phyloP scores from a whole-genome alignment of 371 early-diverging fungal species.

The Mortierella sp. region DNA sequence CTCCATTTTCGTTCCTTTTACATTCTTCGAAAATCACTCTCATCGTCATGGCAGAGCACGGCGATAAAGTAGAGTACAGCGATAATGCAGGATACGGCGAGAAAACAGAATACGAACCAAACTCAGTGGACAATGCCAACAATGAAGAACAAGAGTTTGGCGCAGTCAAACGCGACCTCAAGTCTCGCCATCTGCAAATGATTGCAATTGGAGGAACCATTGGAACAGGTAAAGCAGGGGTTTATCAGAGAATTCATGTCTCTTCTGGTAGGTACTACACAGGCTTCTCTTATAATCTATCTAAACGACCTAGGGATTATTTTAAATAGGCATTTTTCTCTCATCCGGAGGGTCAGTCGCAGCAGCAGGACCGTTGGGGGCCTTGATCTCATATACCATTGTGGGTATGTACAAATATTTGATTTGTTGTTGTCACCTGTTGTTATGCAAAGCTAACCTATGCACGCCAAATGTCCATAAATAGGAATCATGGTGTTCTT shows the following conservation, averaged over 20 bases:
- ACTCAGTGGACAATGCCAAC: neutral
- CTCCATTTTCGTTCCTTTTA: neutral
- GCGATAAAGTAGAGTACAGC: neutral
- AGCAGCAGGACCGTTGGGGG: constrained; percentile 84
- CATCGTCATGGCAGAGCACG: neutral
- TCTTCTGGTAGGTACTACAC: no score
- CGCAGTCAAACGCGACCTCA: constrained; percentile 42
- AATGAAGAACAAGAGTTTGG: constrained; percentile 42
- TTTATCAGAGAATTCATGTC: no score
- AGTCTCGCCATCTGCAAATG: constrained; percentile 53
- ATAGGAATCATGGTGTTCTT: constrained; percentile 80
- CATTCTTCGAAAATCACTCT: neutral
- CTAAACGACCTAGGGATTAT: no score
- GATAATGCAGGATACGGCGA: neutral
- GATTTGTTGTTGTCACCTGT: neutral
- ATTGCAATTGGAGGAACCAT: constrained; percentile 55
- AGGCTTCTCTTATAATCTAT: no score
- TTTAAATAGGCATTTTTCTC: constrained; percentile 78
- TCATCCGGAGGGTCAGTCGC: constrained; percentile 86
- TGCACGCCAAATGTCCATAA: neutral
- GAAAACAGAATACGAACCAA: neutral
- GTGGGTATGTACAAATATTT: constrained; percentile 63
- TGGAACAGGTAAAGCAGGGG: constrained; percentile 72
- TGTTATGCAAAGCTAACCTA: neutral
- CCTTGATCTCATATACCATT: constrained; percentile 79